These are phyloP conservation scores for Rhodotorula paludigena DNA, from an alignment of 768 basidiomycete species.

Conservation along the genomic window DNA sequence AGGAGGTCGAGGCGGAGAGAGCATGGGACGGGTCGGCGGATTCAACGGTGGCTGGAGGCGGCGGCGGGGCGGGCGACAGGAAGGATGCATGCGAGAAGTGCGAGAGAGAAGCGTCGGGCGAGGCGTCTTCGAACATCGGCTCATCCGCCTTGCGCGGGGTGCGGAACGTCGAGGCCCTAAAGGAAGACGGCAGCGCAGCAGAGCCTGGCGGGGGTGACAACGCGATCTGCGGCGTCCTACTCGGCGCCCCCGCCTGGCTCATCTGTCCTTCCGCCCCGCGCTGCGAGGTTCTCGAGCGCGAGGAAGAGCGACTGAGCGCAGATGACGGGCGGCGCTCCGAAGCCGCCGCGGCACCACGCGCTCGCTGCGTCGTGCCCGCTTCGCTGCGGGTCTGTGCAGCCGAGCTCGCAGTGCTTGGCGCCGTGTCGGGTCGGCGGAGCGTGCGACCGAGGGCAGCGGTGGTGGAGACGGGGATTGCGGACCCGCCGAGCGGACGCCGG, in stretches of 20 bases:
- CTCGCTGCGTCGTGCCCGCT: too few species aligned
- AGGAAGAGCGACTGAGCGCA: too few species aligned
- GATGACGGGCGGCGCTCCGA: too few species aligned
- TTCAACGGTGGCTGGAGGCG: neutral
- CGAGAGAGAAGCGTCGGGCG: neutral
- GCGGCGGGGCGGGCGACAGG: neutral
- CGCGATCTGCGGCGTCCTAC: constrained; percentile 4
- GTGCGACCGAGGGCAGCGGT: neutral
- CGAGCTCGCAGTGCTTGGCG: neutral
- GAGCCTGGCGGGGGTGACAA: neutral
- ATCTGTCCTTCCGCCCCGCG: too few species aligned
- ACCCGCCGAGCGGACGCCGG: neutral
- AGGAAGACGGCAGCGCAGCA: neutral
- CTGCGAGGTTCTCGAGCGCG: too few species aligned
- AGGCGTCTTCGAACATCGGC: too few species aligned
- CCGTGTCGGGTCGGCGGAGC: neutral
- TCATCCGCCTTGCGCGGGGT: constrained; percentile 10
- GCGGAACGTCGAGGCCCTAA: neutral
- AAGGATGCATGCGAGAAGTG: neutral
- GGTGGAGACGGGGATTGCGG: neutral
- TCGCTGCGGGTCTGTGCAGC: neutral
- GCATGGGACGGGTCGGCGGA: neutral
- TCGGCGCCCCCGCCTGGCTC: too few species aligned
- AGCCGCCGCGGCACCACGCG: too few species aligned
- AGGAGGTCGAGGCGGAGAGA: neutral